A percentile compares a stretch with the other conserved stretches of the same genome.
Evolutionary conservation across 208 protist genomes (phyloP).

Genomic region (Crithidia brevicula): DNA sequence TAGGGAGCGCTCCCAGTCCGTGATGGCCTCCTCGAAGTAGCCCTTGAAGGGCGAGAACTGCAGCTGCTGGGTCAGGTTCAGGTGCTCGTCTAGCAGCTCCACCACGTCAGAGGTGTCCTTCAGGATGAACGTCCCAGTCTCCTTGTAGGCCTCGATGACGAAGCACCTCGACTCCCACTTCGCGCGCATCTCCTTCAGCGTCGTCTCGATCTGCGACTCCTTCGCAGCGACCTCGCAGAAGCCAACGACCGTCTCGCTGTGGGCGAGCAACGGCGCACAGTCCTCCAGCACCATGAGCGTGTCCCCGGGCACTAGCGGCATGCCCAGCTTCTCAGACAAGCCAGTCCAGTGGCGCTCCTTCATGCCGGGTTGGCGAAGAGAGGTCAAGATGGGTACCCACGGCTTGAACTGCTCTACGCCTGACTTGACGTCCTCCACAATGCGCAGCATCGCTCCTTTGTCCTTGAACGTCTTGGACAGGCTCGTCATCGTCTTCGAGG

Average conservation of each 20-base stretch:
- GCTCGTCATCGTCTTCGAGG: conserved; percentile 92
- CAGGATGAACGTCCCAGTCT: conserved; percentile 95
- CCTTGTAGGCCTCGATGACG: conserved; percentile 92
- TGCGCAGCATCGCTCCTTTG: conserved; percentile 85
- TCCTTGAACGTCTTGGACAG: conserved; percentile 94
- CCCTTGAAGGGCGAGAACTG: conserved; percentile 96
- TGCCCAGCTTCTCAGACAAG: conserved; percentile 89
- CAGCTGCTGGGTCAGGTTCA: conserved; percentile 96
- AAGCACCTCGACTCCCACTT: conserved; percentile 95
- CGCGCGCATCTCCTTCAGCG: conserved; percentile 95
- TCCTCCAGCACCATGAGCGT: conserved; percentile 89
- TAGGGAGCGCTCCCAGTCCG: conserved; percentile 95
- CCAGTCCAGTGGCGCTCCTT: conserved; percentile 96
- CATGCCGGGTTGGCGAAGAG: conserved; percentile 97
- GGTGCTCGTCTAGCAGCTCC: conserved; percentile 96
- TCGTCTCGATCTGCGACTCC: conserved; percentile 96
- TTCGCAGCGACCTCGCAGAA: conserved; percentile 96
- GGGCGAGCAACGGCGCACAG: conserved; percentile 78
- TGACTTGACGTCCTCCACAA: conserved; percentile 87
- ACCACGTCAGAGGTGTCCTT: conserved; percentile 92
- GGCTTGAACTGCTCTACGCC: conserved; percentile 96
- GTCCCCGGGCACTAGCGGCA: conserved; percentile 89
- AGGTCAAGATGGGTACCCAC: conserved; percentile 94
- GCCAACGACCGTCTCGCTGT: conserved; percentile 91
- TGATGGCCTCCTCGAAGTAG: conserved; percentile 95